phyloP scores from a whole-genome alignment of 2,329 filamentous ascomycete genomes.

The Fusarium staphyleae region DNA sequence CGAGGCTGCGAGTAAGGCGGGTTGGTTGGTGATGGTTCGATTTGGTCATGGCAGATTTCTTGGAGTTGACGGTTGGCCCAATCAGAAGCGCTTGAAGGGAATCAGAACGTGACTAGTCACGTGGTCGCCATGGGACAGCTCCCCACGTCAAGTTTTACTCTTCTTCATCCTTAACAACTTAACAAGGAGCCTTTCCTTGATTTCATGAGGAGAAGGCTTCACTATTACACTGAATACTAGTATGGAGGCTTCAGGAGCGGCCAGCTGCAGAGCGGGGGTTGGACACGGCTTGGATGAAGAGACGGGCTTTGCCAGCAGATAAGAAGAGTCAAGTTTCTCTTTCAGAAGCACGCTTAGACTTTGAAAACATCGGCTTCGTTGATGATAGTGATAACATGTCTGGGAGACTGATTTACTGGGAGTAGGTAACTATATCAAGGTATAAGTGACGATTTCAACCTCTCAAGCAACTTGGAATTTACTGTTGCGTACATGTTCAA shows the following conservation, averaged over 20 bases:
- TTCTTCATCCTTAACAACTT: not conserved
- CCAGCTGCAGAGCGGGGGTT: slow-evolving; percentile 13
- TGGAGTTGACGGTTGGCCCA: slow-evolving; percentile 28
- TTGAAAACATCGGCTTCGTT: no score
- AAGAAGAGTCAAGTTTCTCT: no score
- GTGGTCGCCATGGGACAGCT: not conserved
- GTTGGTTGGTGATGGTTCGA: slow-evolving; percentile 34
- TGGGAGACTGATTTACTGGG: no score
- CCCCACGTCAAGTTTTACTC: slow-evolving; percentile 23
- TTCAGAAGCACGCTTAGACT: no score
- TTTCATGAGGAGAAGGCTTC: slow-evolving; percentile 8
- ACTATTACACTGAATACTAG: slow-evolving; percentile 21
- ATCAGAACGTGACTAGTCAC: slow-evolving; percentile 34
- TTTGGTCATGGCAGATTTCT: slow-evolving; percentile 33
- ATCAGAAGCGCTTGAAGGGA: slow-evolving; percentile 33
- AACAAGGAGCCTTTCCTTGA: slow-evolving; percentile 5
- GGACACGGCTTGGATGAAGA: slow-evolving; percentile 21
- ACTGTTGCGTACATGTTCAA: no score
- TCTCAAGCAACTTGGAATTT: no score
- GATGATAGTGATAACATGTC: no score
- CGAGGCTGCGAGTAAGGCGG: slow-evolving; percentile 9
- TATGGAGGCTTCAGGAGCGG: slow-evolving; percentile 11
- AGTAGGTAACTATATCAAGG: no score
- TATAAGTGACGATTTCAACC: no score
- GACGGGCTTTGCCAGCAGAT: slow-evolving; percentile 26